Base-by-base conservation (phyloP, 208 protist genomes). In the Spongospora subterranea region DNA sequence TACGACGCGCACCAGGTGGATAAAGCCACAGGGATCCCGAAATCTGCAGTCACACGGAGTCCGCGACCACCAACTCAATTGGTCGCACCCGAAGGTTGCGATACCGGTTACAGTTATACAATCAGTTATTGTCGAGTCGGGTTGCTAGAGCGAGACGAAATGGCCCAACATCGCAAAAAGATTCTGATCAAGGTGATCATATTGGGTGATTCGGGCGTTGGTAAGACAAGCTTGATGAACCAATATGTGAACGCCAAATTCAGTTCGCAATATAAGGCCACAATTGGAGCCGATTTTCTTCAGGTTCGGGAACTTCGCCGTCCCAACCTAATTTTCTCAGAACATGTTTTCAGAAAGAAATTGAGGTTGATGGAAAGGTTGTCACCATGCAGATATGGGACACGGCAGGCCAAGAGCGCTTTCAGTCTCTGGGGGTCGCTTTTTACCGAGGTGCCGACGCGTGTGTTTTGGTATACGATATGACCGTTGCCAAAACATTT, bases 231-330 rank as follows among this genome's bases (percentile, higher is more conserved):
- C 13, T 94, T 98, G 41, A 97, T 98, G 96, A 97, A 98, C 92
- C 96, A 97, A 91, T 96, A 97, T 91, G 96, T 98, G 13, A 97
- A 98, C 92, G 93, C 96, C 45, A 97, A 98, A 92, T 95, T 93
- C 91, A 92, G 89, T 91, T 97, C 94, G 91, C 96, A 98, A 91
- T 99, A 99, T 94, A 99, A 99, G 95, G 98, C 98, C 29, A 99
- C 98, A 65, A 99, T 99, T 93, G 98, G 98, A 38, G 98, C 98
- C 29, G 98, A 99, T 93, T 99, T 99, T 93, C 95, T 99, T 43
- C 50, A 60, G 50, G 50, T 60, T 29, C 50, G 50, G 50, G 13
- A 29, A 60, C 24, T 6, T 60, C 24, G 6, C 24, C 24, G 6
- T 6, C 50, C 24, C 24, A 24, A 60, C 13, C 50, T 60, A 60